These are phyloP conservation scores for Pholiota microspora DNA, from an alignment of 768 basidiomycete genomes.

Conservation along the genomic window DNA sequence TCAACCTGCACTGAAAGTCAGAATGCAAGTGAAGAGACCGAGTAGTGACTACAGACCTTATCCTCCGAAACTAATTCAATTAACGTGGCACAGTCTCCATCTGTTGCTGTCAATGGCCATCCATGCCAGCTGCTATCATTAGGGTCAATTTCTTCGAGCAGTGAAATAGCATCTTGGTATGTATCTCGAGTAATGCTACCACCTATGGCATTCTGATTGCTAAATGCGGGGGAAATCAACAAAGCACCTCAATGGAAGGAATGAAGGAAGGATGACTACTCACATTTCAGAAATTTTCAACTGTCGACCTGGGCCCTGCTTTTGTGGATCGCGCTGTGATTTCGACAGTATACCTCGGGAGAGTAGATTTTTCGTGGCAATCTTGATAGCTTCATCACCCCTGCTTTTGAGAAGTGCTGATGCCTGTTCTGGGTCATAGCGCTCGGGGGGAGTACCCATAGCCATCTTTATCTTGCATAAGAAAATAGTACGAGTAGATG, in stretches of 20 bases:
- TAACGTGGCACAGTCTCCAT: constrained; percentile 78
- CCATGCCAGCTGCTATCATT: constrained; percentile 59
- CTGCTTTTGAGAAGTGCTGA: constrained; percentile 52
- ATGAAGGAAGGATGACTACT: constrained; percentile 12
- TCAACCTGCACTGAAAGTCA: constrained; percentile 48
- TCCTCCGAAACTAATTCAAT: constrained; percentile 81
- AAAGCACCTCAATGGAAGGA: too few species aligned
- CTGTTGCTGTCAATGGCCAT: constrained; percentile 78
- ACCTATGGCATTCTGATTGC: constrained; percentile 66
- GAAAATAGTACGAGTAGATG: background rate
- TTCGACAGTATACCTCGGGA: constrained; percentile 67
- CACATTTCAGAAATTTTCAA: constrained; percentile 76
- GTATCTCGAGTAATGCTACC: constrained; percentile 63
- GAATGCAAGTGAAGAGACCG: background rate
- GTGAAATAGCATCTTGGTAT: constrained; percentile 65
- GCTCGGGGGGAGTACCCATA: constrained; percentile 68
- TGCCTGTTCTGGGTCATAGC: constrained; percentile 61
- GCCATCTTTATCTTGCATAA: constrained; percentile 58
- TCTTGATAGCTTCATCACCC: constrained; percentile 53
- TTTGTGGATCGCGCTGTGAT: constrained; percentile 57
- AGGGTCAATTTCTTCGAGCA: constrained; percentile 53
- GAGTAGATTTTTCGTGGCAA: constrained; percentile 60
- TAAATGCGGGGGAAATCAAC: constrained; percentile 22
- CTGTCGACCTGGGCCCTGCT: constrained; percentile 67
- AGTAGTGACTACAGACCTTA: constrained; percentile 43